Evolutionary conservation across 495 filamentous ascomycete genomes (phyloP).

Genomic region (Aspergillus cavernicola): DNA sequence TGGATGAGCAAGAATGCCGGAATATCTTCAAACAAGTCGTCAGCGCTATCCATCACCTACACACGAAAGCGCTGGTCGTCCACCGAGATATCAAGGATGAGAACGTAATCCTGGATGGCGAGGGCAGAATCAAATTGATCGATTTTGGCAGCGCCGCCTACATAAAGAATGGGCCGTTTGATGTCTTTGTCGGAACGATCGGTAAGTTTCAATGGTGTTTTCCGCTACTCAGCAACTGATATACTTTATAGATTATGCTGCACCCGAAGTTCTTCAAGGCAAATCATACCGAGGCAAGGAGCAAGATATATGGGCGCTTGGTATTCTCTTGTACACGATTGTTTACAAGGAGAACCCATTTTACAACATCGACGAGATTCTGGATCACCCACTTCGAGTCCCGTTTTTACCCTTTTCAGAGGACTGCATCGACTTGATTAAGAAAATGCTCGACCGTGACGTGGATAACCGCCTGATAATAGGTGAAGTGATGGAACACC

Average conservation of each 20-base stretch:
- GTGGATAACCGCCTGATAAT: conserved; percentile 78
- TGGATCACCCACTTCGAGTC: conserved; percentile 91
- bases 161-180: conserved; percentile 96
- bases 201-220: conserved; percentile 53
- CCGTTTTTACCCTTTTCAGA: conserved; percentile 85
- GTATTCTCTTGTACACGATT: conserved; percentile 95
- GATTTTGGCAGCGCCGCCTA: conserved; percentile 98
- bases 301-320: conserved; percentile 98
- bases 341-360: conserved; percentile 99
- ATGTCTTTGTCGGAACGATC: conserved; percentile 98
- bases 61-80: conserved; percentile 87
- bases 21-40: conserved; percentile 95
- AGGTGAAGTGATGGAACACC: conserved; percentile 77
- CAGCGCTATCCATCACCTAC: conserved; percentile 82
- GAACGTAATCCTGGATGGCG: conserved; percentile 92
- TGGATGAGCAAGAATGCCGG: conserved; percentile 90
- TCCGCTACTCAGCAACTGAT: background rate
- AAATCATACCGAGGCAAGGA: conserved; percentile 92
- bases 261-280: conserved; percentile 93
- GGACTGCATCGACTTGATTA: conserved; percentile 83
- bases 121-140: conserved; percentile 93
- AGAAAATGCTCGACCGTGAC: conserved; percentile 86
- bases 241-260: conserved; percentile 75
- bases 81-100: conserved; percentile 99
- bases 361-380: conserved; percentile 98